phyloP scores from a whole-genome alignment of 345 rosid genomes.

The Balakata baccata region DNA sequence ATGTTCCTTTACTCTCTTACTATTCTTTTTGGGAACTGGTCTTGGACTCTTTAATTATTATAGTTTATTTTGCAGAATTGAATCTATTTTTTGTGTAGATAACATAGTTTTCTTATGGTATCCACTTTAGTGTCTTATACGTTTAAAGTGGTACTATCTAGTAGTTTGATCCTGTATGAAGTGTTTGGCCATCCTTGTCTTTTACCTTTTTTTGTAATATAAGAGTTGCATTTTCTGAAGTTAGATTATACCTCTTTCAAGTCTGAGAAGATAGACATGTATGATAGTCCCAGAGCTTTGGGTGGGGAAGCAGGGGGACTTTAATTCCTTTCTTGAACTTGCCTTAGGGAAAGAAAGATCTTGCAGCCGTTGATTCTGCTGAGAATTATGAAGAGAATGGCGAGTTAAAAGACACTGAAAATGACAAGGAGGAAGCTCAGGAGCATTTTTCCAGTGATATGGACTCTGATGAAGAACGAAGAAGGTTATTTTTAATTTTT shows the following conservation, averaged over 20 bases:
- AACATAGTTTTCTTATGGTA: neutral
- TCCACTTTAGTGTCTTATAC: too few relatives aligned
- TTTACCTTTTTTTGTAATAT: neutral
- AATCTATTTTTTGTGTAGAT: neutral
- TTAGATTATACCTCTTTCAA: neutral
- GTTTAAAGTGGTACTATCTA: neutral
- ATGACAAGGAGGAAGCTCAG: conserved; percentile 43
- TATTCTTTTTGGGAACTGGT: neutral
- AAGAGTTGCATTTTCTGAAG: neutral
- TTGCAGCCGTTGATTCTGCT: conserved; percentile 63
- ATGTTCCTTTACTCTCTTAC: neutral
- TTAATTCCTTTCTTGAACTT: neutral
- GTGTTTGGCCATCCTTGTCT: neutral
- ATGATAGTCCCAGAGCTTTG: neutral
- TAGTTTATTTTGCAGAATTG: neutral
- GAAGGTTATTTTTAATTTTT: conserved; percentile 43
- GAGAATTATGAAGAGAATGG: conserved; percentile 50
- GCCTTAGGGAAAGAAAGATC: conserved; percentile 78
- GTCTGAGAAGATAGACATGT: neutral
- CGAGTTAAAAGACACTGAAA: conserved; percentile 44
- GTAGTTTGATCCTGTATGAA: neutral
- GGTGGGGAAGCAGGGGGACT: too few relatives aligned
- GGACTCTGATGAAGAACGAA: conserved; percentile 82
- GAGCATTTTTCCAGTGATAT: conserved; percentile 54
- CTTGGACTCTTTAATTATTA: neutral